phyloP scores from a whole-genome alignment of 2,329 filamentous ascomycete genomes.

The Ophiostoma piceae region DNA sequence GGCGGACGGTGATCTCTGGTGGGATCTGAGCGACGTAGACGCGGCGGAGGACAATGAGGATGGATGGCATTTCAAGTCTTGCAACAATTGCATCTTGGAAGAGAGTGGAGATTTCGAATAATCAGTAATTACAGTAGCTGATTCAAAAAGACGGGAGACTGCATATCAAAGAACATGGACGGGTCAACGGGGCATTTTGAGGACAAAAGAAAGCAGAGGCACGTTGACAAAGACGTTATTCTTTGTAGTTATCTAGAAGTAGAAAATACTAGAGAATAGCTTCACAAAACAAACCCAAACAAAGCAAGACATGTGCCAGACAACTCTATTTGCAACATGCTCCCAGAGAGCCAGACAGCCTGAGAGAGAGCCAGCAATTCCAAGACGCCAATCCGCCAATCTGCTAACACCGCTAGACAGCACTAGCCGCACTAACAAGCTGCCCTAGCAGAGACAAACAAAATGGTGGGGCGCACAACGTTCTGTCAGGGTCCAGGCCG shows the following conservation, averaged over 20 bases:
- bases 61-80: not conserved
- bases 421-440: not conserved
- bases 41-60: not conserved
- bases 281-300: too few species aligned
- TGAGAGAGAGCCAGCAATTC: too few species aligned
- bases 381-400: not conserved
- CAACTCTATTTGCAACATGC: too few species aligned
- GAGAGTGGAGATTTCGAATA: not conserved
- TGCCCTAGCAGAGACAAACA: slow-evolving; percentile 1
- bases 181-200: too few species aligned
- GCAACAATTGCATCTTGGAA: slow-evolving; percentile 1
- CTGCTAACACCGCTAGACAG: not conserved
- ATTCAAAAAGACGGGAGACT: too few species aligned
- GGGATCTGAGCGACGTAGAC: not conserved
- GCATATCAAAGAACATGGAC: not conserved
- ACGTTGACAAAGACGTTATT: not conserved
- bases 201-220: too few species aligned
- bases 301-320: too few species aligned
- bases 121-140: too few species aligned
- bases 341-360: too few species aligned
- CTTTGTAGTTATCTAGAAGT: not conserved
- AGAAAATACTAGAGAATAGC: not conserved
- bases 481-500: slow-evolving; percentile 26
- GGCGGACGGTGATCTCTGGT: not conserved
- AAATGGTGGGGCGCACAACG: slow-evolving; percentile 18